Percentiles rank a stretch among this genome's conserved stretches.
Conservation (phyloP, 2,329 filamentous ascomycete genomes). For the Raffaelea arxii region DNA sequence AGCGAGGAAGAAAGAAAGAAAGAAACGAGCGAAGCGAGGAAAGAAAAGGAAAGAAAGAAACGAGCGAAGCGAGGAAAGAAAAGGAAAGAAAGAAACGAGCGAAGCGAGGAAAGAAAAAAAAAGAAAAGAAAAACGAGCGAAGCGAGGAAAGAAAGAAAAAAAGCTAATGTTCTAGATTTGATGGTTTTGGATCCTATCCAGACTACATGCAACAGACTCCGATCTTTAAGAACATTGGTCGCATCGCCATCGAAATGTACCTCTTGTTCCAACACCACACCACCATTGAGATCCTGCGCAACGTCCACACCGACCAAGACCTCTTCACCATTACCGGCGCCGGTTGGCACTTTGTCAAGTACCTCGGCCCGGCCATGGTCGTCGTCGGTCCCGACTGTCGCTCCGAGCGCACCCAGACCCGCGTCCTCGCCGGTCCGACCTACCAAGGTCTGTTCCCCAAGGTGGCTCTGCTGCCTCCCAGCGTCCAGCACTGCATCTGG, state of each 20-base stretch:
- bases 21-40: too few species aligned
- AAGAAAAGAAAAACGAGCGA: not conserved
- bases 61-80: too few species aligned
- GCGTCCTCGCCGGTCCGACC: conserved; percentile 91
- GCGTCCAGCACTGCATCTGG: conserved; percentile 94
- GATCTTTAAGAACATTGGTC: conserved; percentile 96
- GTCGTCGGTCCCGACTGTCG: conserved; percentile 86
- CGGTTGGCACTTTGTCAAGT: conserved; percentile 98
- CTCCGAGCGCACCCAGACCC: conserved; percentile 79
- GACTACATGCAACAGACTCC: conserved; percentile 97
- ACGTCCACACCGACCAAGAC: conserved; percentile 78
- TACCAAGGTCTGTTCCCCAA: conserved; percentile 98
- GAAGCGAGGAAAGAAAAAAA: not conserved
- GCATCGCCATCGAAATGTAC: conserved; percentile 95
- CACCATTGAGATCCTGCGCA: conserved; percentile 83
- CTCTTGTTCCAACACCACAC: conserved; percentile 97
- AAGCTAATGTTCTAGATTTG: conserved; percentile 52
- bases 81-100: not conserved
- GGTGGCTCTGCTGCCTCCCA: conserved; percentile 78
- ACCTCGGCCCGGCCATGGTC: conserved; percentile 80
- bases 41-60: too few species aligned
- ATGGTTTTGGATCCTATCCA: conserved; percentile 93
- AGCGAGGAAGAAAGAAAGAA: not conserved
- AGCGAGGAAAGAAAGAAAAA: not conserved
- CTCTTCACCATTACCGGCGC: conserved; percentile 95